A percentile compares a stretch with the other conserved stretches of the same genome.
These are phyloP conservation scores for Trichoderma virens DNA, from an alignment of 495 filamentous ascomycete species.

Conservation along the genomic window DNA sequence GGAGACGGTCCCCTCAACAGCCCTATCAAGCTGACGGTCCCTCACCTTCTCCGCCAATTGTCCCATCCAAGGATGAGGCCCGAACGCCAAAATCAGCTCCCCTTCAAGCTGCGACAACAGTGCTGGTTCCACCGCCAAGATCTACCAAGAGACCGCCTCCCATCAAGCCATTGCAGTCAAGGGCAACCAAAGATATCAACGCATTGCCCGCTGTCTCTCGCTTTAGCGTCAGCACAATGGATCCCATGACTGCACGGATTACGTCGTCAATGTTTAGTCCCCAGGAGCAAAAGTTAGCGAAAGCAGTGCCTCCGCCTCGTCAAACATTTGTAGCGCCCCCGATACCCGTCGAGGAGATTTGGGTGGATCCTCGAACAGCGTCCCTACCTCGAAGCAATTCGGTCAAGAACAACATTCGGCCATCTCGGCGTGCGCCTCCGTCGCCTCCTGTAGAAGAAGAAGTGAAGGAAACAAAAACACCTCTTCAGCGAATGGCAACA, in stretches of 20 bases:
- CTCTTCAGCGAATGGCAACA: slow-evolving; percentile 19
- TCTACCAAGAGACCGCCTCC: background rate
- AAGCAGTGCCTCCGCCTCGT: background rate
- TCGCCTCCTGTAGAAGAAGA: slow-evolving; percentile 21
- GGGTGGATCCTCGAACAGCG: background rate
- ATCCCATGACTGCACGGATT: background rate
- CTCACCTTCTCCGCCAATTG: background rate
- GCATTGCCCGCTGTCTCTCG: slow-evolving; percentile 5
- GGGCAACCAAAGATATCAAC: background rate
- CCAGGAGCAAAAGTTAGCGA: background rate
- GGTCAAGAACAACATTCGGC: slow-evolving; percentile 20
- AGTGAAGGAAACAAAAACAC: slow-evolving; percentile 27
- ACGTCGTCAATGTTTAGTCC: background rate
- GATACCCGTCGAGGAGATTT: background rate
- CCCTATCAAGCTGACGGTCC: background rate
- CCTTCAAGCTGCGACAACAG: background rate
- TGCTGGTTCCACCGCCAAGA: background rate
- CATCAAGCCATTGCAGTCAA: background rate
- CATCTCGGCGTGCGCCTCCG: slow-evolving; percentile 25
- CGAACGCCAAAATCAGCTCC: background rate
- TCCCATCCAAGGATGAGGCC: background rate
- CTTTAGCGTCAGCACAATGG: slow-evolving; percentile 1
- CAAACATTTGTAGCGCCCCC: background rate
- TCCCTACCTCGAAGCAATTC: slow-evolving; percentile 5
- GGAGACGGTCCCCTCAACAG: slow-evolving; percentile 34